phyloP scores from a whole-genome alignment of 1,284 basidiomycete species.

The Veloboletus limbatus region DNA sequence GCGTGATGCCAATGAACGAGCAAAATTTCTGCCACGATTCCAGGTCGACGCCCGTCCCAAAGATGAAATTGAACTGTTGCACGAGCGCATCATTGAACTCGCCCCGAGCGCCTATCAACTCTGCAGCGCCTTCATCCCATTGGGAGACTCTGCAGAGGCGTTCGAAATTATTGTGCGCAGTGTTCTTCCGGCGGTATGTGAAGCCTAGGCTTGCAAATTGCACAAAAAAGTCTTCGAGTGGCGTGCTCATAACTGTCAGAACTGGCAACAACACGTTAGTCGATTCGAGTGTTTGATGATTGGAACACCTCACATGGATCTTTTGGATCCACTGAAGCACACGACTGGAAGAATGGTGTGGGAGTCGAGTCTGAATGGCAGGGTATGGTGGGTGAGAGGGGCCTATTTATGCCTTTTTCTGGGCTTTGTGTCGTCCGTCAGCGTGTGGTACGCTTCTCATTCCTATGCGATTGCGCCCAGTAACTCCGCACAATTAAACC shows the following conservation, averaged over 20 bases:
- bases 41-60: neutral
- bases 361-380: too few relatives aligned
- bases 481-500: too few relatives aligned
- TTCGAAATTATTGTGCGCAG: neutral
- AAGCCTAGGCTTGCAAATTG: neutral
- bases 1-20: neutral
- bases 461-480: too few relatives aligned
- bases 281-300: neutral
- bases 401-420: constrained; percentile 3
- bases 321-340: neutral
- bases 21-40: constrained; percentile 2
- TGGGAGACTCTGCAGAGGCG: neutral
- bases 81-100: neutral
- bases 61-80: neutral
- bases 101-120: neutral
- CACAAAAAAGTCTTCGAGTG: constrained; percentile 2
- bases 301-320: neutral
- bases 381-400: too few relatives aligned
- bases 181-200: neutral
- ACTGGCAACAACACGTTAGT: neutral
- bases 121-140: neutral
- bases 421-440: too few relatives aligned
- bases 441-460: too few relatives aligned
- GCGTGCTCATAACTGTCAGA: neutral
- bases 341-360: too few relatives aligned